Evolutionary conservation across 179 eudicot species (phyloP).

Genomic region (Actinidia polygama): DNA sequence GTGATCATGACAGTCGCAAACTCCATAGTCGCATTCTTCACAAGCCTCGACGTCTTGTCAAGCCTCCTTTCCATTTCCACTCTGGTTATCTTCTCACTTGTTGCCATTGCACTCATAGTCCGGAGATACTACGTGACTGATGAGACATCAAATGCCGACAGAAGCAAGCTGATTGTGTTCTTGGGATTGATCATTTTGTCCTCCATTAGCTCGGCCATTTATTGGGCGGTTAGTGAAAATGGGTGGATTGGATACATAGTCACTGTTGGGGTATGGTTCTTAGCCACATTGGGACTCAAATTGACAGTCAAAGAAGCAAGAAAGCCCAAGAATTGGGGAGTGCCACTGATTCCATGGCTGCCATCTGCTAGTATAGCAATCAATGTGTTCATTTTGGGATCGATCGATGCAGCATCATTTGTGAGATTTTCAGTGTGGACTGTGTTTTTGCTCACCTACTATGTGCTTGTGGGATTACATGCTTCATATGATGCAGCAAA

Average conservation of each 20-base stretch:
- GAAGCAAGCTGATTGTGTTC: conserved; percentile 55
- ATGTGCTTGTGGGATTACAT: conserved; percentile 63
- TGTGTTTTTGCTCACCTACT: conserved; percentile 47
- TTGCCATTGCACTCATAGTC: conserved; percentile 63
- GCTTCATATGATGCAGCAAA: conserved; percentile 76
- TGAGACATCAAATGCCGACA: conserved; percentile 39
- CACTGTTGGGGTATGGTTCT: conserved; percentile 50
- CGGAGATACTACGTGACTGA: conserved; percentile 65
- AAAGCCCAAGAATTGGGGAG: conserved; percentile 69
- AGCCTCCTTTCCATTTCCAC: conserved; percentile 77
- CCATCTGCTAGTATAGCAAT: conserved; percentile 66
- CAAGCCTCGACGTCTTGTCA: conserved; percentile 49
- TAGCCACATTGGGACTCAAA: conserved; percentile 47
- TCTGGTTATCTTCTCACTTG: conserved; percentile 63
- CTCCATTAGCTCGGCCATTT: conserved; percentile 46
- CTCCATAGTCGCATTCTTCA: conserved; percentile 60
- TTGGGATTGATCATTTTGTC: conserved; percentile 49
- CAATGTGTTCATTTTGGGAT: conserved; percentile 72
- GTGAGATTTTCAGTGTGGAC: conserved; percentile 67
- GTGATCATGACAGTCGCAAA: conserved; percentile 51
- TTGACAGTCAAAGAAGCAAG: conserved; percentile 55
- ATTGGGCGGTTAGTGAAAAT: conserved; percentile 48
- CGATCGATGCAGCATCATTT: conserved; percentile 66
- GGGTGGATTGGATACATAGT: conserved; percentile 62
- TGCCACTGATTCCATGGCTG: conserved; percentile 75